Conservation (phyloP, 805 yeast genomes). For the Candida bentonensis region DNA sequence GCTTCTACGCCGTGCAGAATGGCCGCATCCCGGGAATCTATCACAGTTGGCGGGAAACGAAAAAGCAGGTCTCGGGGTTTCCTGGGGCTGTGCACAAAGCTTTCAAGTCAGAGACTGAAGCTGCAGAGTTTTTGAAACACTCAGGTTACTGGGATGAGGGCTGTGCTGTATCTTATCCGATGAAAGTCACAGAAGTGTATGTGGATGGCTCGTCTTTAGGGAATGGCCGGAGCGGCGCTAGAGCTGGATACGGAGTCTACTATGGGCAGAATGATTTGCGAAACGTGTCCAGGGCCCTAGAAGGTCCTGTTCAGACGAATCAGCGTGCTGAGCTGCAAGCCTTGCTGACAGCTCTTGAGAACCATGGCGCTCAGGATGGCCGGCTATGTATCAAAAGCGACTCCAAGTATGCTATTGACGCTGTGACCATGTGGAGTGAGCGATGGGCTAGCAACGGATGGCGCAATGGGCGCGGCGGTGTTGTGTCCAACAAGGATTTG, state of each 20-base stretch:
- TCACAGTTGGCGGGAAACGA: constrained; percentile 37
- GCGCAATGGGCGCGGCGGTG: constrained; percentile 28
- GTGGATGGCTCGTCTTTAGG: constrained; percentile 69
- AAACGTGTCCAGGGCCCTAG: constrained; percentile 41
- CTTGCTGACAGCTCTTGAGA: constrained; percentile 37
- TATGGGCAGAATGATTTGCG: constrained; percentile 42
- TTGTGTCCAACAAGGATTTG: constrained; percentile 40
- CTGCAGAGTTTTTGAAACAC: constrained; percentile 28
- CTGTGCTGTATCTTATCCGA: no score
- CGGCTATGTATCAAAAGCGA: constrained; percentile 42
- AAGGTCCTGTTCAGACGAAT: constrained; percentile 46
- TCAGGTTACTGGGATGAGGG: no score
- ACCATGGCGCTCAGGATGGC: constrained; percentile 21
- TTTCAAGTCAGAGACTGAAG: constrained; percentile 36
- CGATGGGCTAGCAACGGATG: constrained; percentile 51
- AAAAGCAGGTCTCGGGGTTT: constrained; percentile 37
- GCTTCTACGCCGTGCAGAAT: constrained; percentile 42
- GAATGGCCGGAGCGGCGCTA: constrained; percentile 34
- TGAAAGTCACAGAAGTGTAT: constrained; percentile 27
- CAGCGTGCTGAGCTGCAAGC: constrained; percentile 74
- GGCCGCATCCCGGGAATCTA: constrained; percentile 48
- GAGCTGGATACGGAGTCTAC: constrained; percentile 66
- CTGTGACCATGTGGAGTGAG: constrained; percentile 41
- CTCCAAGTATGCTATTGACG: constrained; percentile 49
- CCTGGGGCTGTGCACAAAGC: constrained; percentile 43